Conservation (phyloP, 2,329 filamentous ascomycete species). For the Ascochyta fabae region DNA sequence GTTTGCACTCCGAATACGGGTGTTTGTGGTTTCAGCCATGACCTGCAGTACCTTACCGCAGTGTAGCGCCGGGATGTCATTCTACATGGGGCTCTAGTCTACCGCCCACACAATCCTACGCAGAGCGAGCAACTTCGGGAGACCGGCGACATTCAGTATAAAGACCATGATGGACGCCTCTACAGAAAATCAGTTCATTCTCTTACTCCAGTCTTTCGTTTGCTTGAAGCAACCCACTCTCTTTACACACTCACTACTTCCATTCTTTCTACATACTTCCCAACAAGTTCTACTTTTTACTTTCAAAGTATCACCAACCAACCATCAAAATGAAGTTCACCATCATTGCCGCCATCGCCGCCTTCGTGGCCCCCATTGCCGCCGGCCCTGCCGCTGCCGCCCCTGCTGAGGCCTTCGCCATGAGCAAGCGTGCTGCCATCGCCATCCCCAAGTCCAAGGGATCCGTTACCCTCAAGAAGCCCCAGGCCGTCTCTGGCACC, state of each 20-base stretch:
- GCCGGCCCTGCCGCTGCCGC: slow-evolving; percentile 35
- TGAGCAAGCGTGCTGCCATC: slow-evolving; percentile 41
- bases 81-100: slow-evolving; percentile 14
- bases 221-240: slow-evolving; percentile 36
- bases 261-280: slow-evolving; percentile 31
- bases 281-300: slow-evolving; percentile 19
- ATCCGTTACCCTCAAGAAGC: slow-evolving; percentile 35
- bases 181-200: slow-evolving; percentile 13
- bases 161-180: slow-evolving; percentile 4
- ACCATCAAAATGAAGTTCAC: slow-evolving; percentile 45
- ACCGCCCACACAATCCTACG: slow-evolving; percentile 1
- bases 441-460: slow-evolving; percentile 43
- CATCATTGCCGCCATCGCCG: slow-evolving; percentile 33
- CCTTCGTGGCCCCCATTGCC: slow-evolving; percentile 36
- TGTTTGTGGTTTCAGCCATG: slow-evolving; percentile 15
- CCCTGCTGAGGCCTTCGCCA: slow-evolving; percentile 33
- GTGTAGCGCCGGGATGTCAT: slow-evolving; percentile 15
- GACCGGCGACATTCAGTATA: slow-evolving; percentile 4
- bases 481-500: slow-evolving; percentile 32
- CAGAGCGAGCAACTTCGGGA: background rate
- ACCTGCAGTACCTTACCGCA: slow-evolving; percentile 2
- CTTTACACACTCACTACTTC: slow-evolving; percentile 21
- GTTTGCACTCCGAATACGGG: background rate
- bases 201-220: slow-evolving; percentile 27
- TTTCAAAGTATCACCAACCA: slow-evolving; percentile 21